Base-by-base conservation (phyloP, 139 green algal species). In the Chlamydomonas incerta region DNA sequence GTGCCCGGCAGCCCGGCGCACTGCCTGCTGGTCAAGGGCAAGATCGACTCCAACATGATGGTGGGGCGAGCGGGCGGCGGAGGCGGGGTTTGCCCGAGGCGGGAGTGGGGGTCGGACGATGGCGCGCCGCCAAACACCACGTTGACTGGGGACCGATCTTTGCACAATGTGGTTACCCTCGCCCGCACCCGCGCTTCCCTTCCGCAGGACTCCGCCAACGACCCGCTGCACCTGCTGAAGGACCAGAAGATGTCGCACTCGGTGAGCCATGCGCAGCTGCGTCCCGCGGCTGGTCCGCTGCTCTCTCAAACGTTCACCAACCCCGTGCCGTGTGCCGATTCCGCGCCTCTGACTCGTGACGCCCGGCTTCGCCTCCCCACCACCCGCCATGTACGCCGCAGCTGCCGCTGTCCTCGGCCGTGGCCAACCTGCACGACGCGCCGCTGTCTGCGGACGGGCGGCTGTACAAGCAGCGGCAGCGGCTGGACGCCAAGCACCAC, bases 1-100 rank as follows among this genome's bases (percentile, higher is more conserved):
- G 87, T 93, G 21, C 96, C 97, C 10, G 96, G 96, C 81, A 97
- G 91, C 55, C 96, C 97, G 1, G 95, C 97, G 26, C 97, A 99
- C 92, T 89, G 85, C 28, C 92, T 99, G 83, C 92, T 99, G 81
- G 92, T 97, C 6, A 93, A 92, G 47, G 93, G 95, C 29, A 77
- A 70, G 31, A 86, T 86, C 29, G 80, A 86, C n/a, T 24, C 80
- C 24, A 33, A 23, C 52, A 70, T 86, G 80, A 70, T 96, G 85
- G 94, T 96, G 86, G n/a, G n/a, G n/a, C n/a, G n/a, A n/a, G n/a
- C n/a, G n/a, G n/a, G n/a, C n/a, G n/a, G n/a, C n/a, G n/a, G n/a
- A n/a, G n/a, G n/a, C n/a, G n/a, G n/a, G n/a, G n/a, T n/a, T n/a
- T n/a, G n/a, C n/a, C n/a, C n/a, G n/a, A n/a, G n/a, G n/a, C n/a